Conservation (phyloP, 768 basidiomycete genomes). For the Leccinum disarticulatum region DNA sequence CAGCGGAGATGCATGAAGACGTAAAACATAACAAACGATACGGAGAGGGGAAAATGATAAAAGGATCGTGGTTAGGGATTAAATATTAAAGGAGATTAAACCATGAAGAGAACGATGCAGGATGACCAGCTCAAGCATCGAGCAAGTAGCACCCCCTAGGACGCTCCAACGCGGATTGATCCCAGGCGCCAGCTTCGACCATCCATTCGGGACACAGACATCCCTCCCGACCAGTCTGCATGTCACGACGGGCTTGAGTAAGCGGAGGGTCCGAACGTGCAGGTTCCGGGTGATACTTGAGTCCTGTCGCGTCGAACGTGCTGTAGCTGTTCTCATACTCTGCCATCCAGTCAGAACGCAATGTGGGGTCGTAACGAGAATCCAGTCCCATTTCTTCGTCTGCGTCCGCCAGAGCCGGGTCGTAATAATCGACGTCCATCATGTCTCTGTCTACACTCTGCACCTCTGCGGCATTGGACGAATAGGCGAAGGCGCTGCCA, state of each 20-base stretch:
- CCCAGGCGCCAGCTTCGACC: too few relatives aligned
- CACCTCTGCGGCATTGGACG: background rate
- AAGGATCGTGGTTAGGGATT: too few relatives aligned
- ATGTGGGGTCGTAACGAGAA: conserved; percentile 3
- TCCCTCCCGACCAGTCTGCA: too few relatives aligned
- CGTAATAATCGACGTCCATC: background rate
- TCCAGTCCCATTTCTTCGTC: conserved; percentile 13
- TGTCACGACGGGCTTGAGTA: background rate
- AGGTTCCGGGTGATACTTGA: background rate
- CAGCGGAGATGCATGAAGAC: too few relatives aligned
- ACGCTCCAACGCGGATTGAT: too few relatives aligned
- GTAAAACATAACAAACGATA: too few relatives aligned
- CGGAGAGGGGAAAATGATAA: too few relatives aligned
- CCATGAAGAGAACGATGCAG: too few relatives aligned
- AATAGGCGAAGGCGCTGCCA: background rate
- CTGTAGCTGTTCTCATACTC: conserved; percentile 12
- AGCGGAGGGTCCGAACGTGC: background rate
- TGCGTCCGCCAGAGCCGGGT: background rate
- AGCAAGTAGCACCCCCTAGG: too few relatives aligned
- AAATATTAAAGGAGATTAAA: too few relatives aligned
- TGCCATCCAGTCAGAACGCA: conserved; percentile 15
- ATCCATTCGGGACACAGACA: too few relatives aligned
- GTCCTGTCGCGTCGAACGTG: background rate
- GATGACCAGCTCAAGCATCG: too few relatives aligned
- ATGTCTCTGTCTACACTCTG: background rate